Conservation (phyloP, 495 filamentous ascomycete species). For the Talaromyces borbonicus region DNA sequence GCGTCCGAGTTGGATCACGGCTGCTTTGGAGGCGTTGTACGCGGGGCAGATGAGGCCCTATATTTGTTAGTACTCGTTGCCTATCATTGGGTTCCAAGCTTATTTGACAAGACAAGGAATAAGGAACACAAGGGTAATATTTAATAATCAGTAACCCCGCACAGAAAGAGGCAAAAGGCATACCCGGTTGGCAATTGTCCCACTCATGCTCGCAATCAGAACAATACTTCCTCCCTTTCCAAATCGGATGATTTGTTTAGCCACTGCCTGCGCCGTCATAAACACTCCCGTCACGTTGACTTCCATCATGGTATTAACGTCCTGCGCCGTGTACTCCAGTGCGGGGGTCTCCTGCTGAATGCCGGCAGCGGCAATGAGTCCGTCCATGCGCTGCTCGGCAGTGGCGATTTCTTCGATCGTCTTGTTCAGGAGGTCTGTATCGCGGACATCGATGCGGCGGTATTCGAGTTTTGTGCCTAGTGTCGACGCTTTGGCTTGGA, state of each 20-base stretch:
- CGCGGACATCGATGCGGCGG: slow-evolving; percentile 77
- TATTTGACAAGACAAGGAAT: not conserved
- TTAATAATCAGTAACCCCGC: not conserved
- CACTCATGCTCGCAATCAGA: slow-evolving; percentile 68
- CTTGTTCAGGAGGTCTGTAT: slow-evolving; percentile 55
- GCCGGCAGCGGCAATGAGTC: slow-evolving; percentile 66
- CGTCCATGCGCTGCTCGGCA: slow-evolving; percentile 63
- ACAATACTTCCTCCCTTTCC: slow-evolving; percentile 62
- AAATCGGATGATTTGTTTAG: slow-evolving; percentile 67
- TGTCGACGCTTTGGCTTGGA: slow-evolving; percentile 52
- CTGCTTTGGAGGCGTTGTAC: slow-evolving; percentile 89
- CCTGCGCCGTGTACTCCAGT: slow-evolving; percentile 56
- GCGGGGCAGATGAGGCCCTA: slow-evolving; percentile 65
- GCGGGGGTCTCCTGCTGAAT: slow-evolving; percentile 63
- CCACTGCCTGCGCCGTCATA: slow-evolving; percentile 61
- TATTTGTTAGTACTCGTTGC: not conserved
- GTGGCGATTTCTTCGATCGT: slow-evolving; percentile 60
- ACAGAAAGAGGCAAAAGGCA: slow-evolving; percentile 9
- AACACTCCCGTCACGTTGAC: slow-evolving; percentile 73
- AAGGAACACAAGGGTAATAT: not conserved
- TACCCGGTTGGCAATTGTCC: slow-evolving; percentile 56
- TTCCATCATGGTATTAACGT: slow-evolving; percentile 61
- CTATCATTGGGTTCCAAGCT: too few species aligned
- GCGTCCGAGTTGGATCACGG: slow-evolving; percentile 71
- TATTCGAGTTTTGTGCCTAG: slow-evolving; percentile 65